These are phyloP conservation scores for Stachybotrys elegans DNA, from an alignment of 2,329 filamentous ascomycete genomes.

Conservation along the genomic window DNA sequence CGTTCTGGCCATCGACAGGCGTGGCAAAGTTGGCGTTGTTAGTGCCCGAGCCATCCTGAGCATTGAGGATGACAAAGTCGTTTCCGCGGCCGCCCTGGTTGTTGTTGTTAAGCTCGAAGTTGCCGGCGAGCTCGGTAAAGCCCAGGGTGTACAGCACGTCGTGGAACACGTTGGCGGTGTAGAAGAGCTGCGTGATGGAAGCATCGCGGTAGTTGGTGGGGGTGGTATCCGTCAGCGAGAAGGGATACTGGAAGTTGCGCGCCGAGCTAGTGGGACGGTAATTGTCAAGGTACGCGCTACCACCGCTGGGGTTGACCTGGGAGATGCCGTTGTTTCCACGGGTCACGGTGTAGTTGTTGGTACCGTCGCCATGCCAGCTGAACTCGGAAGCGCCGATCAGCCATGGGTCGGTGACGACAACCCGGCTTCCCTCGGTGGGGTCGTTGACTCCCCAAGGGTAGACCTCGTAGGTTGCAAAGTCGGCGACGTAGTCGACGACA, in stretches of 20 bases:
- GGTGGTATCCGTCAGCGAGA: slow-evolving; percentile 24
- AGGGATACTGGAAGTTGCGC: slow-evolving; percentile 44
- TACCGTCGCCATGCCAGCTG: slow-evolving; percentile 47
- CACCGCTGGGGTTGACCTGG: slow-evolving; percentile 39
- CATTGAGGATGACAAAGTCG: slow-evolving; percentile 51
- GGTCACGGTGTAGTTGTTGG: slow-evolving; percentile 43
- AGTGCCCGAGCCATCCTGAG: slow-evolving; percentile 49
- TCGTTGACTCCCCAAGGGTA: slow-evolving; percentile 53
- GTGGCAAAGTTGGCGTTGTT: slow-evolving; percentile 58
- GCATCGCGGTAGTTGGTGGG: slow-evolving; percentile 44
- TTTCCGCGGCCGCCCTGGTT: slow-evolving; percentile 43
- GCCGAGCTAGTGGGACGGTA: slow-evolving; percentile 40
- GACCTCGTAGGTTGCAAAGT: slow-evolving; percentile 47
- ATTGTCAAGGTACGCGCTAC: slow-evolving; percentile 24
- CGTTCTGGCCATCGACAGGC: slow-evolving; percentile 43
- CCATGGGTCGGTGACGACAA: slow-evolving; percentile 43
- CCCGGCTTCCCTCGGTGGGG: slow-evolving; percentile 42
- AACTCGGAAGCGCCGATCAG: slow-evolving; percentile 41
- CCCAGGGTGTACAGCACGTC: slow-evolving; percentile 53
- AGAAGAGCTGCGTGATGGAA: slow-evolving; percentile 55
- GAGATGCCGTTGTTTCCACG: slow-evolving; percentile 56
- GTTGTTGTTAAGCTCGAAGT: slow-evolving; percentile 56
- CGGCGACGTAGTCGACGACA: slow-evolving; percentile 52
- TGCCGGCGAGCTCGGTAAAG: slow-evolving; percentile 53
- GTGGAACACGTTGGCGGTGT: slow-evolving; percentile 55